Evolutionary conservation across 2,329 filamentous ascomycete genomes (phyloP), one percentile per base, ranked within the genome.

Genomic region (Venturia effusa): DNA sequence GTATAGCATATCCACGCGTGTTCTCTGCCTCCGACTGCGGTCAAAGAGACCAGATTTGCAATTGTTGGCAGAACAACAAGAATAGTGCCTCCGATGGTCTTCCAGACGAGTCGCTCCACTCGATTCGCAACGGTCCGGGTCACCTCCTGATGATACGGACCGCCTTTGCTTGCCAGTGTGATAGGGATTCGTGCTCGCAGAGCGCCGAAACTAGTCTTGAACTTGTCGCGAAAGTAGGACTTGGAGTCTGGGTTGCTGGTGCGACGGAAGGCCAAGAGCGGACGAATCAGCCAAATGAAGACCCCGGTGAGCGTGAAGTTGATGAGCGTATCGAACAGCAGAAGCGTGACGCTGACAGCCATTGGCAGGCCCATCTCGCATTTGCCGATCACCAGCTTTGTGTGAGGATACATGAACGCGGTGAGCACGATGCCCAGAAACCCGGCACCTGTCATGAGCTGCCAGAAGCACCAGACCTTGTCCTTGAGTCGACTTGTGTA

Each of bases 1-100:
- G 70, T 73, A 61, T 77, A 71, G 64, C 76, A 78, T 4, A 78
- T 65, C 75, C 76, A 78, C 0, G 72, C 74, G 22, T 73, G 67
- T 64, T 78, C 75, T 11, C 70, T 67, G 1, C 74, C 75, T 5
- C 68, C 55, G 19, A 73, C 66, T 24, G 66, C 64, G 27, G 68
- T 73, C 17, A 78, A 63, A 13, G 74, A 64, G 0, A 66, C 68
- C 0, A 78, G 61, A 61, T 78, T 79, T 17, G 68, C 71, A 2
- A 75, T 68, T 2, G 75, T 78, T 6, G 76, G 74, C 0, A 76
- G 24, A 61, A 78, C 67, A 17, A 78, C 73, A 11, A 76, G 62
- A 1, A 74, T n/a, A 0, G 71, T 72, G 15, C 75, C 77, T 6
- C 69, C 57, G 0, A 74, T 65, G 0, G 71, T 71, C 59, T 70